Evolutionary conservation across 73 alveolate genomes (phyloP).

Genomic region (Tetrahymena thermophila): DNA sequence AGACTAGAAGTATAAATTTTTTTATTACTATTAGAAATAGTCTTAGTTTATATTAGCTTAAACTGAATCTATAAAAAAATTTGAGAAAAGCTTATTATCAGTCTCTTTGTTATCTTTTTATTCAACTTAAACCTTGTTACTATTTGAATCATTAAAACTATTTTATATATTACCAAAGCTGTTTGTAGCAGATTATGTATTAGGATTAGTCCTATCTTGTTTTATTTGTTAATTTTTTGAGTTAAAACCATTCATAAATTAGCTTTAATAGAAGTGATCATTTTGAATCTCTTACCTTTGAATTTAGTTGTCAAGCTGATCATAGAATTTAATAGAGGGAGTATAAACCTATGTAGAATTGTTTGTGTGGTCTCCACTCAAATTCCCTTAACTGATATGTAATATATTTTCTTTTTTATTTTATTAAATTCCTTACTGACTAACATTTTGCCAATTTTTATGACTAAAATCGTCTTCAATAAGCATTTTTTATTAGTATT

Average conservation of each 20-base stretch:
- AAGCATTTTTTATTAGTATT: not conserved
- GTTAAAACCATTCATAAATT: not conserved
- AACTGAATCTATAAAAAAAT: not conserved
- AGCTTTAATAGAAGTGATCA: not conserved
- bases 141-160: not conserved
- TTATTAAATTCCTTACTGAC: not conserved
- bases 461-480: not conserved
- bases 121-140: not conserved
- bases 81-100: not conserved
- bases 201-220: not conserved
- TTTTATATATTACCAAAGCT: not conserved
- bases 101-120: not conserved
- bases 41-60: not conserved
- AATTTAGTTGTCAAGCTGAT: not conserved
- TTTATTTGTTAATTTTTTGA: not conserved
- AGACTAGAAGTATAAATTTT: not conserved
- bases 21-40: not conserved
- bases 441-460: not conserved
- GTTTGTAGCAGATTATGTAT: not conserved
- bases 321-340: not conserved
- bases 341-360: not conserved
- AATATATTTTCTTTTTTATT: not conserved
- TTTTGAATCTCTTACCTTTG: not conserved
- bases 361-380: not conserved
- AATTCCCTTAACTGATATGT: not conserved